phyloP scores from a whole-genome alignment of 495 filamentous ascomycete species.

The Neurospora sp. region DNA sequence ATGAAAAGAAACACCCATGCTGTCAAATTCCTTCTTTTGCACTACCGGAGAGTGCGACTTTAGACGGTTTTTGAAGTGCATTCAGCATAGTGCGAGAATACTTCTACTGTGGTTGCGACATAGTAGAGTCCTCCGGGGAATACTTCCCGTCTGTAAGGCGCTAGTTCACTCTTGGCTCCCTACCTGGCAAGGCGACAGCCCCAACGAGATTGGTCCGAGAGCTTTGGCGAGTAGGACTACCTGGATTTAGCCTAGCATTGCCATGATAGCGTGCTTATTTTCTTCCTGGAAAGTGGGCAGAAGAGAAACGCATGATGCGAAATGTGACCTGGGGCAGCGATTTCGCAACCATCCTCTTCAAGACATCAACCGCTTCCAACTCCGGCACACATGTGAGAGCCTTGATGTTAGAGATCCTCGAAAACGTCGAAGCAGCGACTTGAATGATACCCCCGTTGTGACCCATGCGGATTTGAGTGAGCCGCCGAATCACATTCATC shows the following conservation, averaged over 20 bases:
- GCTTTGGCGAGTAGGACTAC: too few relatives aligned
- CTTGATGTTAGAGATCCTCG: not conserved
- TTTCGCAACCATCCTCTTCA: not conserved
- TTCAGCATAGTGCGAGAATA: too few relatives aligned
- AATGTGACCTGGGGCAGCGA: not conserved
- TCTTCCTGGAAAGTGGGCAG: not conserved
- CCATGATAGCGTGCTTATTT: not conserved
- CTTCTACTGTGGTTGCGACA: too few relatives aligned
- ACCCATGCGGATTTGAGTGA: not conserved
- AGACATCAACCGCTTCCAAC: not conserved
- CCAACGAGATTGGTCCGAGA: too few relatives aligned
- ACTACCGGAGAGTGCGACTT: not conserved
- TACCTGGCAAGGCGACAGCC: too few relatives aligned
- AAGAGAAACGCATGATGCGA: not conserved
- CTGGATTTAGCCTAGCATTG: too few relatives aligned
- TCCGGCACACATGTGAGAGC: not conserved
- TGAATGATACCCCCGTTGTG: not conserved
- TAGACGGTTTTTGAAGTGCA: too few relatives aligned
- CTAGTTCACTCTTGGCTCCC: too few relatives aligned
- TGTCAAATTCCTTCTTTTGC: not conserved
- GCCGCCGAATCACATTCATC: not conserved
- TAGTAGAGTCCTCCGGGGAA: too few relatives aligned
- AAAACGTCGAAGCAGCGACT: not conserved
- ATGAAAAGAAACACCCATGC: not conserved
- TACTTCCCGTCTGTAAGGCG: too few relatives aligned